phyloP scores from a whole-genome alignment of 2,329 filamentous ascomycete genomes.

The Penicillium rolfsii region DNA sequence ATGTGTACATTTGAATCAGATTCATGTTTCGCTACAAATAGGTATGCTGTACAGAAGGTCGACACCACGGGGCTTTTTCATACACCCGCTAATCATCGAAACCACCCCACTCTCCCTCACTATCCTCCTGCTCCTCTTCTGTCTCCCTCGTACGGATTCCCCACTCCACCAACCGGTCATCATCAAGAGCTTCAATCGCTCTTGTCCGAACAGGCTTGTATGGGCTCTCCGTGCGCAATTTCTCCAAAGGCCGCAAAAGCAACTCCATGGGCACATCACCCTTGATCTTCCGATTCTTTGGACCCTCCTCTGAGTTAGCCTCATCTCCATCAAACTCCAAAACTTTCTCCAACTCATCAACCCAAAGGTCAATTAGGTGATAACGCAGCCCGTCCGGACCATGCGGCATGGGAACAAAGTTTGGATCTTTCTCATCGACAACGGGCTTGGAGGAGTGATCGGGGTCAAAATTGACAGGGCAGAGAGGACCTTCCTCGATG shows the following conservation, averaged over 20 bases:
- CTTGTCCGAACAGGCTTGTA: constrained; percentile 73
- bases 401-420: constrained; percentile 50
- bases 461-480: constrained; percentile 45
- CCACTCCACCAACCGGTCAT: constrained; percentile 73
- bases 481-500: constrained; percentile 46
- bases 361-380: constrained; percentile 87
- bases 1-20: background rate
- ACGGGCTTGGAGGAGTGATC: constrained; percentile 29
- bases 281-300: constrained; percentile 38
- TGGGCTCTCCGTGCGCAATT: constrained; percentile 55
- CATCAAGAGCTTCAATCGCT: constrained; percentile 70
- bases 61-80: constrained; percentile 1
- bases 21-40: constrained; percentile 1
- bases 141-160: constrained; percentile 45
- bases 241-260: constrained; percentile 51
- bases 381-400: constrained; percentile 83
- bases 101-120: constrained; percentile 67
- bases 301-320: constrained; percentile 33
- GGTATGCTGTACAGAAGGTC: constrained; percentile 6
- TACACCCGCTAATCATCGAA: constrained; percentile 54
- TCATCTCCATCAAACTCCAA: constrained; percentile 55
- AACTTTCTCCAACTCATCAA: constrained; percentile 82
- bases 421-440: constrained; percentile 31
- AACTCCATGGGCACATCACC: constrained; percentile 45
- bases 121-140: constrained; percentile 48